A percentile compares a stretch with the other conserved stretches of the same genome.
Conservation (phyloP, 306 rosid species). For the Cucumis cinereus region DNA sequence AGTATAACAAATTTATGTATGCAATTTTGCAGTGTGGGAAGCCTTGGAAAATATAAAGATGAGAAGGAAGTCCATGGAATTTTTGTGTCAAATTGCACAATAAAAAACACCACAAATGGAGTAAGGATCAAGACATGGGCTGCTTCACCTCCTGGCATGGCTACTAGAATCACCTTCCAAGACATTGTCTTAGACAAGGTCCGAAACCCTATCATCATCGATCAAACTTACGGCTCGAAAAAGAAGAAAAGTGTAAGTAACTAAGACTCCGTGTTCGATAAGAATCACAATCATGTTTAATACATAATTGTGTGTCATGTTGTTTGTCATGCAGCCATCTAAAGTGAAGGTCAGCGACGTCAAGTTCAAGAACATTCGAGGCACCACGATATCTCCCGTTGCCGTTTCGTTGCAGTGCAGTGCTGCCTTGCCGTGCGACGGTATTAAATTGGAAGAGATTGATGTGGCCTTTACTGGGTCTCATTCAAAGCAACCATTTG, state of each 20-base stretch:
- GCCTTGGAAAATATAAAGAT: constrained; percentile 47
- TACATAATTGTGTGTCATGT: neutral
- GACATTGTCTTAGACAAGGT: constrained; percentile 31
- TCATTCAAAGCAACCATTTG: neutral
- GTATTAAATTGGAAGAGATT: constrained; percentile 25
- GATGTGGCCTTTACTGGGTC: constrained; percentile 21
- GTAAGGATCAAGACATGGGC: constrained; percentile 60
- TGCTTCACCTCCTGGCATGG: constrained; percentile 19
- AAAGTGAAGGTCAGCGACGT: constrained; percentile 40
- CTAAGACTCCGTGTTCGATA: neutral
- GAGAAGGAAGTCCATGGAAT: constrained; percentile 32
- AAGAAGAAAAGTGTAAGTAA: neutral
- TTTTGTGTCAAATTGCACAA: constrained; percentile 36
- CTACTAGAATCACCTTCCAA: constrained; percentile 28
- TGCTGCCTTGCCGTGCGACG: constrained; percentile 24
- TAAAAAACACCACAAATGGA: constrained; percentile 47
- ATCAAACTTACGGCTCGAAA: constrained; percentile 41
- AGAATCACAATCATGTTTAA: neutral
- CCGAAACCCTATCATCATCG: constrained; percentile 43
- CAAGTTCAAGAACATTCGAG: constrained; percentile 40
- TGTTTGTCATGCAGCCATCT: constrained; percentile 17
- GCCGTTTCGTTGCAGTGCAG: constrained; percentile 48
- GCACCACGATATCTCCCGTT: constrained; percentile 25
- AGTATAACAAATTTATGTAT: neutral
- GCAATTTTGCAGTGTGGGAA: constrained; percentile 30